Percentiles rank a stretch among this genome's conserved stretches.
phyloP scores from a whole-genome alignment of 495 filamentous ascomycete species.

The Aspergillus nidulans region DNA sequence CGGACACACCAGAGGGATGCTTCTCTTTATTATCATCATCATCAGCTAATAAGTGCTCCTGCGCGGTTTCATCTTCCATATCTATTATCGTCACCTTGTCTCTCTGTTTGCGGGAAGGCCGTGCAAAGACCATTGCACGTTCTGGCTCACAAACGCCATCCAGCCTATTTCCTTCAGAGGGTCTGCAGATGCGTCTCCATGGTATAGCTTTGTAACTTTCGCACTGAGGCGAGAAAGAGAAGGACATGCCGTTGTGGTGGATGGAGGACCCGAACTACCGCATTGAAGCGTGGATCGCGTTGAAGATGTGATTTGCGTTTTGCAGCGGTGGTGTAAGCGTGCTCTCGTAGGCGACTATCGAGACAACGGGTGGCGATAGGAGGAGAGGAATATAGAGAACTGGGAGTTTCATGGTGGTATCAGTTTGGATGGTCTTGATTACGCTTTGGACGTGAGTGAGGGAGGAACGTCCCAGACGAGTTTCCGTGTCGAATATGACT shows the following conservation, averaged over 20 bases:
- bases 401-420: neutral
- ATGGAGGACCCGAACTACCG: conserved; percentile 66
- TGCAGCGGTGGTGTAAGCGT: neutral
- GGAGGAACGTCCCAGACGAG: no score
- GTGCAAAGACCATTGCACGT: conserved; percentile 55
- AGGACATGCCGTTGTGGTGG: conserved; percentile 65
- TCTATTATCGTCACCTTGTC: no score
- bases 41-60: neutral
- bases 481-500: no score
- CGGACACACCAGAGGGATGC: neutral
- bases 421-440: no score
- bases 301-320: conserved; percentile 62
- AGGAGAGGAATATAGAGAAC: neutral
- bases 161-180: conserved; percentile 53
- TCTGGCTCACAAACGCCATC: conserved; percentile 67
- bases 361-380: neutral
- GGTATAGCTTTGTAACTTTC: conserved; percentile 55
- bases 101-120: conserved; percentile 11
- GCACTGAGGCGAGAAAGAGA: conserved; percentile 51
- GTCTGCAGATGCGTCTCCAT: conserved; percentile 42
- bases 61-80: neutral
- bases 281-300: conserved; percentile 61
- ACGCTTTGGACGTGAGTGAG: no score
- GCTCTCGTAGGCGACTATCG: neutral
- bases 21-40: neutral